Base-by-base conservation (phyloP, 2,329 filamentous ascomycete genomes). In the Fusarium sp. region DNA sequence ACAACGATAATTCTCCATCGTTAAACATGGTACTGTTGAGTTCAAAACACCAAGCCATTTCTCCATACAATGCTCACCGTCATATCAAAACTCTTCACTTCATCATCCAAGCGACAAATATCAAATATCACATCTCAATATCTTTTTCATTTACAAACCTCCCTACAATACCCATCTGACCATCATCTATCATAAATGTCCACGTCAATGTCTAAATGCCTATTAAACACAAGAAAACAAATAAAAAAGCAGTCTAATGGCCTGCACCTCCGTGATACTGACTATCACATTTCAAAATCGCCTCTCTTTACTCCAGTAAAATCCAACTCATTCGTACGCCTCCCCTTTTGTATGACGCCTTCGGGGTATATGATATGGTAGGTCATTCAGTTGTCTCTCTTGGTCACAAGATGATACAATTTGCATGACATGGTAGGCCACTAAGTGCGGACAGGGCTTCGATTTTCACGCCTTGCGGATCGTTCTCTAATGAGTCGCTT, bases 401-500 rank as follows among this genome's bases (percentile, higher is more conserved):
- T 38, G 16, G 4, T 29, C 3, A 29, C 10, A 29, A 29, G 27
- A 29, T 11, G 29, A n/a, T 6, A 38, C 34, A 38, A 38, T 6
- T 18, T 34, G 8, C 16, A 3, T 34, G 32, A 34, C 32, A 43
- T 44, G 46, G 24, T 44, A 62, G 56, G 40, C 44, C 52, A 34
- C 57, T 60, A 66, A 58, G 56, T 64, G 60, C 70, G 75, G 51
- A 72, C 75, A 18, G 74, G 73, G 47, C 76, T 77, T 55, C 75
- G 62, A 34, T 76, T 72, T 16, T 69, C 58, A 58, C 66, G 77
- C 55, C 71, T 71, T 38, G 74, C 65, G 13, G 75, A 71, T 69
- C 78, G 82, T 55, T 86, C 84, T 51, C 79, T 78, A 45, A 86
- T 80, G 45, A 87, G 77, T 18, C 77, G 76, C 64, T 82, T 80